Base-by-base conservation (phyloP, 495 filamentous ascomycete genomes). In the Annulohypoxylon moriforme region DNA sequence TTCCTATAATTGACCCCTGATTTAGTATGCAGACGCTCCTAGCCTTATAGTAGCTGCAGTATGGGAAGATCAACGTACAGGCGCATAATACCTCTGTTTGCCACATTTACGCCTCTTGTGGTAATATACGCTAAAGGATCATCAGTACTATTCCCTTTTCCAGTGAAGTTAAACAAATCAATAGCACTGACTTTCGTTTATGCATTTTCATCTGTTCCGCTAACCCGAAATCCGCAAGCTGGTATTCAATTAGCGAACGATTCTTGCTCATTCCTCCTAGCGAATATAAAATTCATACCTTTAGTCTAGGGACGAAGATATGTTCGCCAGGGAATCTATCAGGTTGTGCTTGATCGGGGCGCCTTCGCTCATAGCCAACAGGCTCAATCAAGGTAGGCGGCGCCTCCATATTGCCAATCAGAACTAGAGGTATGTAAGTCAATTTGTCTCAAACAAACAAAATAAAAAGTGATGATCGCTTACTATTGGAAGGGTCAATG, bases 141-240 rank as follows among this genome's bases (percentile, higher is more conserved):
- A 25, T 73, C 8, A 73, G 61, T 38, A 18, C n/a, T 22, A 8
- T 18, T 55, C n/a, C 4, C 0, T 22, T 20, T 13, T 9, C 1
- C 22, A 14, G 20, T n/a, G 13, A 22, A 22, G 13, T n/a, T n/a
- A n/a, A n/a, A n/a, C 33, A 3, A 22, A 27, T 13, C 4, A 0
- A 31, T 7, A 4, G 18, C 11, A 73, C 71, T 5, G 1, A 73
- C 71, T 73, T 69, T 50, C 60, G 60, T 34, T 73, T 73, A 20
- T 59, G 3, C 1, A 31, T 5, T 29, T 73, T 69, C 1, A 69
- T 18, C 3, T 22, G 1, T 2, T 20, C 3, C 7, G 71, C 33
- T 16, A 68, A 44, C 8, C 71, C 71, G 44, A 66, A 73, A 60
- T 73, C 71, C 10, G 55, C 71, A 22, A 73, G 60, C 71, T 73